phyloP scores from a whole-genome alignment of 345 rosid genomes.

The Brassica napus region Da-Ae NC_063448.1:52925001-52925500 shows the following conservation, averaged over 20 bases:
- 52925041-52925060: constrained; percentile 68
- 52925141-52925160: constrained; percentile 41
- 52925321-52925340: constrained; percentile 59
- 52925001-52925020: constrained; percentile 56
- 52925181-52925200: constrained; percentile 76
- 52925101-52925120: constrained; percentile 54
- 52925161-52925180: constrained; percentile 49
- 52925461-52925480: constrained; percentile 59
- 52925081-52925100: constrained; percentile 66
- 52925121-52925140: constrained; percentile 47
- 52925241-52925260: constrained; percentile 74
- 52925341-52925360: constrained; percentile 61
- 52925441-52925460: constrained; percentile 72
- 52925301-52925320: constrained; percentile 76
- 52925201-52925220: constrained; percentile 63
- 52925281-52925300: constrained; percentile 85
- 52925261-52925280: constrained; percentile 66
- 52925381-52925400: neutral
- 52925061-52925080: constrained; percentile 77
- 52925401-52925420: neutral
- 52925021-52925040: constrained; percentile 66
- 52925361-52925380: constrained; percentile 47
- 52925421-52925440: constrained; percentile 19
- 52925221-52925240: constrained; percentile 66
- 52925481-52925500: constrained; percentile 95